phyloP scores from a whole-genome alignment of 768 basidiomycete genomes.

The Lyophyllum decastes region DNA sequence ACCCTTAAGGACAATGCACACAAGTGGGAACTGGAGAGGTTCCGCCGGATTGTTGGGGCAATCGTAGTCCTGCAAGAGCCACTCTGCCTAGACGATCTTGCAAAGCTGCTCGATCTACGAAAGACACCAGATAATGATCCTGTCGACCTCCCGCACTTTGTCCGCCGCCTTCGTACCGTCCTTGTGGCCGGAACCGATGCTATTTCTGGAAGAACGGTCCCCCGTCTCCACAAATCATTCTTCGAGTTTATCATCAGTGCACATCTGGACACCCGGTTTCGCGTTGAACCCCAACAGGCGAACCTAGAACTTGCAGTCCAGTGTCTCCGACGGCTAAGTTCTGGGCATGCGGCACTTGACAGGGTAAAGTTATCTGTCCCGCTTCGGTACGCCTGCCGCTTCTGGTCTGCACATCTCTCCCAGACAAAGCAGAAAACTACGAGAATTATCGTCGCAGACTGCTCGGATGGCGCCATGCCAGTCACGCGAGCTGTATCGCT shows the following conservation, averaged over 20 bases:
- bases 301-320: constrained; percentile 8
- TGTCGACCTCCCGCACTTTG: constrained; percentile 13
- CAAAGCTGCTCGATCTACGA: constrained; percentile 10
- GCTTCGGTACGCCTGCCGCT: constrained; percentile 9
- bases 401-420: constrained; percentile 5
- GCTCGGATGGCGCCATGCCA: no score
- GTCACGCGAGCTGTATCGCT: no score
- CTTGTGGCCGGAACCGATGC: constrained; percentile 14
- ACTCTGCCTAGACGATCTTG: constrained; percentile 10
- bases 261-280: not conserved
- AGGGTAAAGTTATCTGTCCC: not conserved
- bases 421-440: not conserved
- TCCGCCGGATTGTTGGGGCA: constrained; percentile 16
- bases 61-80: constrained; percentile 14
- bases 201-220: constrained; percentile 12
- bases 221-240: no score
- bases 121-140: not conserved
- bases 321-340: constrained; percentile 6
- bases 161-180: constrained; percentile 19
- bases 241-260: constrained; percentile 17
- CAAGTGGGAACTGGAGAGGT: constrained; percentile 15
- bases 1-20: not conserved
- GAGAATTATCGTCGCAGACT: not conserved
- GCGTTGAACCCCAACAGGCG: constrained; percentile 1
- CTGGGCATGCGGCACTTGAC: not conserved